These are phyloP conservation scores for Kwoniella bestiolae DNA, from an alignment of 768 basidiomycete species.

Conservation along the genomic window DNA sequence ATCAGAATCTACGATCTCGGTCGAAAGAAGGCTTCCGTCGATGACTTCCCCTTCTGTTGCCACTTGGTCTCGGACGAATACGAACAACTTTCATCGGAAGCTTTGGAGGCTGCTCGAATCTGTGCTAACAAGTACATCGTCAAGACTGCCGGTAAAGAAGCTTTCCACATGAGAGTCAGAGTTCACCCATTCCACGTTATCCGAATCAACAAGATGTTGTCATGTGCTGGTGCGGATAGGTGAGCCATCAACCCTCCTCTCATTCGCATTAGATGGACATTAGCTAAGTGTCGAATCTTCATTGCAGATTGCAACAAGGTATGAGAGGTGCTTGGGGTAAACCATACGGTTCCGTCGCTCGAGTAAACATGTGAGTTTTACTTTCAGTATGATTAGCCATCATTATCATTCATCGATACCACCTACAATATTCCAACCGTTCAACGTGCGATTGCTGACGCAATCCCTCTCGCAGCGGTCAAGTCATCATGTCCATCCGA, in stretches of 20 bases:
- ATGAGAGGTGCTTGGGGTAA: slow-evolving; percentile 99
- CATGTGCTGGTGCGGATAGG: slow-evolving; percentile 98
- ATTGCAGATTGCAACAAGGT: slow-evolving; percentile 60
- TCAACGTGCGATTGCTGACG: background rate
- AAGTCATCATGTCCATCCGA: slow-evolving; percentile 88
- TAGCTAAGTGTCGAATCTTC: background rate
- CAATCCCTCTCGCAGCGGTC: slow-evolving; percentile 69
- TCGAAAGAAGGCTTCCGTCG: slow-evolving; percentile 91
- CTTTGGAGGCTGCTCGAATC: slow-evolving; percentile 96
- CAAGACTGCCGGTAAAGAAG: slow-evolving; percentile 96
- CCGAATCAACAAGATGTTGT: slow-evolving; percentile 99
- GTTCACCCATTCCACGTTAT: slow-evolving; percentile 98
- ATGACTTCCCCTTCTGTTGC: slow-evolving; percentile 92
- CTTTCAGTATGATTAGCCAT: background rate
- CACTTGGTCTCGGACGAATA: slow-evolving; percentile 98
- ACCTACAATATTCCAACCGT: no score
- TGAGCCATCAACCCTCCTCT: slow-evolving; percentile 55
- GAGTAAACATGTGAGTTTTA: slow-evolving; percentile 54
- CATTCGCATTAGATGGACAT: background rate
- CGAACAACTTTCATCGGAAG: slow-evolving; percentile 93
- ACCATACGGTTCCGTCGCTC: slow-evolving; percentile 80
- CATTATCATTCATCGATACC: no score
- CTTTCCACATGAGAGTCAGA: slow-evolving; percentile 96
- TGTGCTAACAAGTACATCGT: slow-evolving; percentile 99
- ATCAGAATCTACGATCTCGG: slow-evolving; percentile 96